phyloP scores from a whole-genome alignment of 371 early-diverging fungal genomes.

The Circinella umbellata region DNA sequence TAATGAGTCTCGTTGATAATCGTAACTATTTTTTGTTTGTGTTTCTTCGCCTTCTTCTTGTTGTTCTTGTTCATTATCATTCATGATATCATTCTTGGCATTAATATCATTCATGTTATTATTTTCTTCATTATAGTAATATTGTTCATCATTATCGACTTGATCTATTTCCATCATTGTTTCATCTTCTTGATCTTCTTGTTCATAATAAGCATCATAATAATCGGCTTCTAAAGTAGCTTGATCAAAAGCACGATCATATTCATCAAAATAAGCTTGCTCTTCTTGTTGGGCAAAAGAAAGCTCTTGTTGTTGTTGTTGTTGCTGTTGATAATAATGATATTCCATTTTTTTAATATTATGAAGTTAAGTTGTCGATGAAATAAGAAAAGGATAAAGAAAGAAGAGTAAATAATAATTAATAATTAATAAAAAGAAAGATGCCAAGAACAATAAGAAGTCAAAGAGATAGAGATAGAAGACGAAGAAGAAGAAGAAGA shows the following conservation, averaged over 20 bases:
- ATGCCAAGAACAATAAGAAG: neutral
- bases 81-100: neutral
- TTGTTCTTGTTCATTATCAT: slow-evolving; percentile 14
- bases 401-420: neutral
- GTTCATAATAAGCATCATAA: slow-evolving; percentile 13
- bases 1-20: slow-evolving; percentile 34
- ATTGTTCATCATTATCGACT: no score
- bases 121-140: slow-evolving; percentile 3
- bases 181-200: slow-evolving; percentile 5
- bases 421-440: neutral
- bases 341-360: neutral
- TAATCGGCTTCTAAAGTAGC: slow-evolving; percentile 33
- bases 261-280: slow-evolving; percentile 33
- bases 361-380: neutral
- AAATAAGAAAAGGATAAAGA: neutral
- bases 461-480: neutral
- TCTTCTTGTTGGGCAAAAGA: slow-evolving; percentile 20
- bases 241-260: slow-evolving; percentile 34
- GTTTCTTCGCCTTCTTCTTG: slow-evolving; percentile 17
- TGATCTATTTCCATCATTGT: slow-evolving; percentile 7
- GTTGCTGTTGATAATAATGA: neutral
- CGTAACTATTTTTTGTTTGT: slow-evolving; percentile 19
- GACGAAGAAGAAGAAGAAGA: neutral
- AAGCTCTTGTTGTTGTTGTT: slow-evolving; percentile 3
- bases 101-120: neutral